Evolutionary conservation across 805 yeast genomes (phyloP), one percentile per base, ranked within the genome.

Genomic region (Lipomyces kockii): DNA sequence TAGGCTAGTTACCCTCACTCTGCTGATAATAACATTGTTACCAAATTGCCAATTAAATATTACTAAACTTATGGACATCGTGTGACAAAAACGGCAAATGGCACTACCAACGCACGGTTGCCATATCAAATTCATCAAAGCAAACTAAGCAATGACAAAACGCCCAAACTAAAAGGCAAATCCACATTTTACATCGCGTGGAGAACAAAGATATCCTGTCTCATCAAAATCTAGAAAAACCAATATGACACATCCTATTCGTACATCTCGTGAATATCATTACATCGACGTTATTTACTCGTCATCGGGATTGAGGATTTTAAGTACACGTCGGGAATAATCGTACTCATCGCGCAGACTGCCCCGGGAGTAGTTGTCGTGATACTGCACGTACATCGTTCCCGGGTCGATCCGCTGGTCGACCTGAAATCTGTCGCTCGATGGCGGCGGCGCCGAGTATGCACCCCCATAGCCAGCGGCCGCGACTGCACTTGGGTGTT

Each of bases 361-460:
- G 58, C 82, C 78, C 56, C 80, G 76, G 7, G 86, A 83, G 46
- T 80, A 82, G 71, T 81, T 81, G 58, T 79, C 75, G 62, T 83
- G 84, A 79, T 82, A 81, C 64, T 78, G 78, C 61, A 58, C 53
- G 68, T 83, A 82, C 79, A 85, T 80, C 58, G 82, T 82, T 62
- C 80, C 78, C 4, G 90, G 90, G 70, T 87, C 90, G 63, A 87
- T 76, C 54, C 91, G 77, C 72, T 84, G 88, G 76, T 87, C 91
- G n/a, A 85, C 85, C 35, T 78, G 76, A 22, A 80, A 78, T 25
- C 78, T 75, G n/a, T 63, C 63, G 22, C 65, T 4, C 14, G 58
- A n/a, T 3, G 69, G 63, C 1, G 71, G 71, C n/a, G 71, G 71
- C 4, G 69, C 69, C 12, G 63, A 46, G 58, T 68, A 68, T 14